Evolutionary conservation across 1,284 basidiomycete species (phyloP).

Genomic region (Spongispora temasekensis): DNA sequence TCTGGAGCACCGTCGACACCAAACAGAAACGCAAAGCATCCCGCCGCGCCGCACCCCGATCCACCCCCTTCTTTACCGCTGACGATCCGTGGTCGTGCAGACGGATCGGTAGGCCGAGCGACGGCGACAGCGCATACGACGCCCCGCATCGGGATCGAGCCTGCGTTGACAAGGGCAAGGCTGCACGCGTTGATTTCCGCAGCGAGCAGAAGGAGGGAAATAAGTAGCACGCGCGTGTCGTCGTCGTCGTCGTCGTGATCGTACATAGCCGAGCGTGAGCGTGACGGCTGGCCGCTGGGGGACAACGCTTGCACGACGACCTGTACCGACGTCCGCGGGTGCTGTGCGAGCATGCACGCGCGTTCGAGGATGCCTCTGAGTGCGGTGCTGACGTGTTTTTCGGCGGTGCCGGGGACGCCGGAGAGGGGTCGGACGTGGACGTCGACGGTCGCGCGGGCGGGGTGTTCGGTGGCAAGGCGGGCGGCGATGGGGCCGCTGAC

Average conservation of each 20-base stretch:
- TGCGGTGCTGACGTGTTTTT: slow-evolving; percentile 55
- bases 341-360: slow-evolving; percentile 57
- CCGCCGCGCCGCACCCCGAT: too few relatives aligned
- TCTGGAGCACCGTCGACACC: slow-evolving; percentile 28
- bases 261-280: not conserved
- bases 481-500: slow-evolving; percentile 79
- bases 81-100: slow-evolving; percentile 37
- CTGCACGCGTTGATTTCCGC: slow-evolving; percentile 69
- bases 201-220: too few relatives aligned
- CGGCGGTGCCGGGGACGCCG: slow-evolving; percentile 62
- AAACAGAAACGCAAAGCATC: slow-evolving; percentile 72
- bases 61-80: slow-evolving; percentile 19
- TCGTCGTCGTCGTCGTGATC: too few relatives aligned
- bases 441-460: slow-evolving; percentile 73
- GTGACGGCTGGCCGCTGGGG: slow-evolving; percentile 2
- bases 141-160: slow-evolving; percentile 69
- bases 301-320: slow-evolving; percentile 63
- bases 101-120: slow-evolving; percentile 37
- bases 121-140: slow-evolving; percentile 68
- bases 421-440: slow-evolving; percentile 67
- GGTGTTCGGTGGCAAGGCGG: slow-evolving; percentile 60
- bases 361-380: slow-evolving; percentile 60
- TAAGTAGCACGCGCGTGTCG: too few relatives aligned
- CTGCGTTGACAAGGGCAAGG: slow-evolving; percentile 64
- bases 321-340: slow-evolving; percentile 71